Evolutionary conservation across 805 yeast genomes (phyloP).

Genomic region (Metschnikowia chrysomelidarum): DNA sequence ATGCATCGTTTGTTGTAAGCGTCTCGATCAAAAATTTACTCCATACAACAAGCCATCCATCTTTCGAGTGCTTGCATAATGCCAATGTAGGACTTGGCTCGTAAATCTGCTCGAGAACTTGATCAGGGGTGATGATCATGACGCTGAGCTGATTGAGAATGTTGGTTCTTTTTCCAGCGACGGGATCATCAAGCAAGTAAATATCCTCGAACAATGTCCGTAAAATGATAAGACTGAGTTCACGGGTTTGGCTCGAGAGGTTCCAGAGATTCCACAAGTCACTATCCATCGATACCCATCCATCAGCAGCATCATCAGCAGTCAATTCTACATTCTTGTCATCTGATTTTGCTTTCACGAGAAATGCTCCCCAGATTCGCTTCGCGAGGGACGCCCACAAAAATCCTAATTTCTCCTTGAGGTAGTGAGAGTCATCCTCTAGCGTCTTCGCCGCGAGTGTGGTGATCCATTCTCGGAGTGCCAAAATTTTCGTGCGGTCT

Average conservation of each 20-base stretch:
- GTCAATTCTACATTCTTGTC: constrained; percentile 27
- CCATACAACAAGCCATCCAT: constrained; percentile 91
- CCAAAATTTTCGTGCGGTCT: constrained; percentile 53
- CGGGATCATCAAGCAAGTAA: constrained; percentile 86
- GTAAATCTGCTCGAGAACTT: constrained; percentile 58
- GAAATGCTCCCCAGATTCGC: constrained; percentile 80
- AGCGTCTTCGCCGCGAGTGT: constrained; percentile 65
- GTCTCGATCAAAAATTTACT: constrained; percentile 34
- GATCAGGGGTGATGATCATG: constrained; percentile 73
- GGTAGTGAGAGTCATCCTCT: constrained; percentile 78
- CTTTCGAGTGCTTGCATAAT: constrained; percentile 62
- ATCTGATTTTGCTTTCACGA: constrained; percentile 36
- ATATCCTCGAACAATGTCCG: constrained; percentile 92
- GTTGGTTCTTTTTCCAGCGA: constrained; percentile 77
- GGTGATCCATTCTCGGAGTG: constrained; percentile 81
- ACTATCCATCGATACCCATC: constrained; percentile 88
- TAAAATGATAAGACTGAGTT: constrained; percentile 71
- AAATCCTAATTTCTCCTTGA: constrained; percentile 85
- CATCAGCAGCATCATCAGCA: constrained; percentile 49
- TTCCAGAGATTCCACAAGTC: constrained; percentile 77
- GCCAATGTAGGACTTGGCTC: constrained; percentile 62
- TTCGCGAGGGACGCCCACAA: constrained; percentile 92
- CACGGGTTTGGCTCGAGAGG: constrained; percentile 60
- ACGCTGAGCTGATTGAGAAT: constrained; percentile 80
- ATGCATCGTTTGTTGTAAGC: constrained; percentile 29